A percentile compares a stretch with the other conserved stretches of the same genome.
These are phyloP conservation scores for Diplocarpon rosae DNA, from an alignment of 2,329 filamentous ascomycete genomes.

Conservation along the genomic window DNA sequence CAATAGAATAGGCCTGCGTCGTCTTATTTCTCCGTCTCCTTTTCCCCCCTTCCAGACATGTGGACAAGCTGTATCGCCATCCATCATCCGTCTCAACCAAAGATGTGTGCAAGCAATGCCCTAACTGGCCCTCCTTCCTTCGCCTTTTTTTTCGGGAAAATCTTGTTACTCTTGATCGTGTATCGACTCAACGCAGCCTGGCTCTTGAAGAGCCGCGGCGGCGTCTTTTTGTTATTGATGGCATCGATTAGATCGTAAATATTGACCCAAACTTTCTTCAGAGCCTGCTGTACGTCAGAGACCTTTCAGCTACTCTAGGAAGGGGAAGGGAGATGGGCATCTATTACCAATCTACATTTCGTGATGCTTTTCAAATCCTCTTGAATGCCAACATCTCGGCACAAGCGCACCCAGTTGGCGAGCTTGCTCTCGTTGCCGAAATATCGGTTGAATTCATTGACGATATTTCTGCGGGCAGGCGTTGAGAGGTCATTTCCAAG, in stretches of 20 bases:
- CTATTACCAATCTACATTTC: conserved; percentile 34
- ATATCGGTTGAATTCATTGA: conserved; percentile 13
- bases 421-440: conserved; percentile 25
- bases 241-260: conserved; percentile 37
- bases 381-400: conserved; percentile 33
- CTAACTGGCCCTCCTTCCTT: conserved; percentile 31
- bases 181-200: conserved; percentile 29
- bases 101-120: conserved; percentile 29
- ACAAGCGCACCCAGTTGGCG: conserved; percentile 35
- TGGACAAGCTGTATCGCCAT: no score
- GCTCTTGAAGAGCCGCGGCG: conserved; percentile 27
- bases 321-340: no score
- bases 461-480: conserved; percentile 4
- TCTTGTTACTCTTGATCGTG: conserved; percentile 28
- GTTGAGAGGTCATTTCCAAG: neutral
- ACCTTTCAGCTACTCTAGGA: neutral
- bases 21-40: no score
- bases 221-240: conserved; percentile 18
- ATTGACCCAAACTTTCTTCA: conserved; percentile 36
- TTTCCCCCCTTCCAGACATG: no score
- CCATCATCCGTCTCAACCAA: neutral
- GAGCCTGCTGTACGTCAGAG: conserved; percentile 26
- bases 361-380: conserved; percentile 32
- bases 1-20: no score
- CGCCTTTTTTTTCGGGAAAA: conserved; percentile 37